phyloP scores from a whole-genome alignment of 2,329 filamentous ascomycete species.

The Ceratocystis diversiconidia region DNA sequence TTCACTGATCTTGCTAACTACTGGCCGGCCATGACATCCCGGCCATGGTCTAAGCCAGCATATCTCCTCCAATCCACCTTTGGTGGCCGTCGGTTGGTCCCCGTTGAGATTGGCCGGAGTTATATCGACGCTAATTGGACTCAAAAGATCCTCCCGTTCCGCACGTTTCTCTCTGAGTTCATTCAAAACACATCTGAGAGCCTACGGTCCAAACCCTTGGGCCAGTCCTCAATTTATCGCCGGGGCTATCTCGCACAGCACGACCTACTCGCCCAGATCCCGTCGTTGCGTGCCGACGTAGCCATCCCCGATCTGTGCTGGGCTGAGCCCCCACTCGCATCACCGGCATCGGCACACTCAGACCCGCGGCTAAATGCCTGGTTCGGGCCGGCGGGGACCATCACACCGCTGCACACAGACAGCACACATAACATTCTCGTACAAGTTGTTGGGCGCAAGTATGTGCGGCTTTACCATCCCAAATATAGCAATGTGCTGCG shows the following conservation, averaged over 20 bases:
- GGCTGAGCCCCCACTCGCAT: constrained; percentile 46
- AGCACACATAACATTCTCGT: constrained; percentile 85
- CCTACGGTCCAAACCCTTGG: not conserved
- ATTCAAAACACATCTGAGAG: constrained; percentile 28
- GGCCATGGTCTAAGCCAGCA: constrained; percentile 55
- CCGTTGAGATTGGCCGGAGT: constrained; percentile 71
- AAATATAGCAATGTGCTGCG: constrained; percentile 42
- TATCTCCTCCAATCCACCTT: constrained; percentile 68
- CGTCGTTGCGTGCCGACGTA: constrained; percentile 61
- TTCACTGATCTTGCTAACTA: constrained; percentile 49
- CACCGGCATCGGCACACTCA: constrained; percentile 31
- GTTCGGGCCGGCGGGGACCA: constrained; percentile 78
- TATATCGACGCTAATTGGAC: constrained; percentile 80
- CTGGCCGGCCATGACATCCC: constrained; percentile 63
- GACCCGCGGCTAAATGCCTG: constrained; percentile 69
- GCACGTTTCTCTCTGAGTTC: constrained; percentile 51
- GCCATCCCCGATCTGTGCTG: constrained; percentile 74
- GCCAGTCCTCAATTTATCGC: not conserved
- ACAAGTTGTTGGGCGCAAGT: constrained; percentile 83
- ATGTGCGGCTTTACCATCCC: constrained; percentile 76
- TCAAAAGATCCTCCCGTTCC: constrained; percentile 65
- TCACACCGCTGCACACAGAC: constrained; percentile 86
- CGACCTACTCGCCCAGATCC: constrained; percentile 72
- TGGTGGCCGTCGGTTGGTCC: constrained; percentile 63
- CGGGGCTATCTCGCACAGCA: constrained; percentile 85